A percentile compares a stretch with the other conserved stretches of the same genome.
phyloP scores from a whole-genome alignment of 306 rosid species.

The Medicago ruthenica region DNA sequence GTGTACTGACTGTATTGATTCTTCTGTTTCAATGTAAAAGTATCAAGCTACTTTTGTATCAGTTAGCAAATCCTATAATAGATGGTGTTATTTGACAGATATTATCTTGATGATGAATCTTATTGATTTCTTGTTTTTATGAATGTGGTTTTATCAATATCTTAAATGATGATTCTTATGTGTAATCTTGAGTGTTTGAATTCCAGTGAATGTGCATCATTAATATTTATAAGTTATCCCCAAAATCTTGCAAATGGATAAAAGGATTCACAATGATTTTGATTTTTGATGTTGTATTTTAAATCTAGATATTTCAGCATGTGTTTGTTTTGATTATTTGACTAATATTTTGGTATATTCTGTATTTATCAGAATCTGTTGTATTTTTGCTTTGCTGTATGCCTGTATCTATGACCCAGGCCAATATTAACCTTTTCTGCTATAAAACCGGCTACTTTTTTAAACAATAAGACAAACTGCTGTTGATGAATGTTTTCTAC shows the following conservation, averaged over 20 bases:
- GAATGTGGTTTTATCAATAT: not conserved
- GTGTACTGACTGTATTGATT: not conserved
- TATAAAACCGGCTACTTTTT: not conserved
- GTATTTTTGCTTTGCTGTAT: not conserved
- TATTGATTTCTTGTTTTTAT: not conserved
- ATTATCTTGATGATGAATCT: not conserved
- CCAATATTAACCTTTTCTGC: not conserved
- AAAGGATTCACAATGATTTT: not conserved
- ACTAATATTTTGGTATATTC: not conserved
- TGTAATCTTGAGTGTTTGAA: not conserved
- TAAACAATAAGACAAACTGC: too few relatives aligned
- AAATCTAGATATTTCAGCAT: not conserved
- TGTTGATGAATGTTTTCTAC: too few relatives aligned
- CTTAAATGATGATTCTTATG: not conserved
- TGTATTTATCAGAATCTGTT: not conserved
- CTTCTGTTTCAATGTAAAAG: not conserved
- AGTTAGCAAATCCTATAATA: not conserved
- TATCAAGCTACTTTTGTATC: not conserved
- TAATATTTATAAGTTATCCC: not conserved
- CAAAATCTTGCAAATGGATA: not conserved
- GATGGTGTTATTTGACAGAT: not conserved
- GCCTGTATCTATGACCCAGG: not conserved
- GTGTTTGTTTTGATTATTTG: not conserved
- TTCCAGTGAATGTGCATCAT: slow-evolving; percentile 1
- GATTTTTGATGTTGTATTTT: not conserved